Base-by-base conservation (phyloP, 768 basidiomycete genomes). In the Mrakia frigida region DNA sequence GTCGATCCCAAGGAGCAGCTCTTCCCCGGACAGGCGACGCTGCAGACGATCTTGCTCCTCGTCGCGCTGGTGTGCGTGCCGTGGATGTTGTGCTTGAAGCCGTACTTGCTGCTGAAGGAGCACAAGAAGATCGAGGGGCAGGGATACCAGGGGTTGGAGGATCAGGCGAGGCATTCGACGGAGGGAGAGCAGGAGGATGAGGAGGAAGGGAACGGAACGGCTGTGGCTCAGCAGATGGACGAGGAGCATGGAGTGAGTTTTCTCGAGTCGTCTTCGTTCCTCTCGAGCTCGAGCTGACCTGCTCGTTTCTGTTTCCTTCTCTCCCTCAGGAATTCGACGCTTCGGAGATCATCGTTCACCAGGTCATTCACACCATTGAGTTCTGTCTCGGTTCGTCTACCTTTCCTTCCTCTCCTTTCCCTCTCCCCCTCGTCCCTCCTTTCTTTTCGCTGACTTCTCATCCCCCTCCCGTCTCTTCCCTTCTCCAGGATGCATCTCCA, bases 311-410 rank as follows among this genome's bases (percentile, higher is more conserved):
- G 2, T 76, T 73, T n/a, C 23, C 50, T 18, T 6, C n/a, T 46
- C 35, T 68, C 25, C 16, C 31, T 88, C 89, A 94, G 85, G 87
- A 92, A 68, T 93, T 95, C 82, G 94, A 97, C 81, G 93, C 98
- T 84, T 86, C 94, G 81, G 97, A 99, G 84, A 89, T 97, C 76
- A 88, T 97, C 33, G 92, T 98, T 77, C 96, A 99, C 84, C 97
- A 99, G 84, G 87, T 97, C 78, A 99, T 99, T 81, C 97, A 98
- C 84, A 96, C 94, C 35, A 98, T 99, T 84, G 97, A 99, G 85
- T 99, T 98, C 85, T 99, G 97, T 82, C 89, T 99, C 46, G 97
- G 50, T 74, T n/a, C 39, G 73, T 65, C 25, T 28, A 6, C 23
- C n/a, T 25, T 14, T 28, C 59, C 39, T 60, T n/a, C 56, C 14